Conservation (phyloP, 2,329 filamentous ascomycete species). For the Ceratocystis variospora region DNA sequence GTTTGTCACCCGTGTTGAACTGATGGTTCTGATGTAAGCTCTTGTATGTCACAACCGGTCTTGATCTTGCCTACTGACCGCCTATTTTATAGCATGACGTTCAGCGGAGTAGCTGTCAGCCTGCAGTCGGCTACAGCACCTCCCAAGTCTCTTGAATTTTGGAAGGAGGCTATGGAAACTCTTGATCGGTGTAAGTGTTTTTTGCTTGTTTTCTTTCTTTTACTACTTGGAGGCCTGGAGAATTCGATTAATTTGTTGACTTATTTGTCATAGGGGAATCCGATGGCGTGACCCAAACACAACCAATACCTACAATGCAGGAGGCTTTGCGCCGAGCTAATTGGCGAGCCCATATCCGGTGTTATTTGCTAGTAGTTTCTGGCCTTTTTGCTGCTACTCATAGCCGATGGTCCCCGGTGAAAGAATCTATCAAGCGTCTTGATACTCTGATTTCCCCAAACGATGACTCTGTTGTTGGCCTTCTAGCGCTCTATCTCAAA, state of each 20-base stretch:
- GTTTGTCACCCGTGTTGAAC: constrained; percentile 46
- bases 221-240: constrained; percentile 17
- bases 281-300: constrained; percentile 14
- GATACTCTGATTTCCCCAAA: constrained; percentile 31
- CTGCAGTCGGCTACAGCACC: constrained; percentile 28
- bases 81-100: constrained; percentile 33
- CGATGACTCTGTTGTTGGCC: constrained; percentile 30
- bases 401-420: constrained; percentile 55
- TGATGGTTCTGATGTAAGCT: constrained; percentile 42
- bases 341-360: constrained; percentile 53
- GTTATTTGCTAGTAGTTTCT: constrained; percentile 57
- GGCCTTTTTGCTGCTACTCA: constrained; percentile 56
- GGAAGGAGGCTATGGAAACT: constrained; percentile 32
- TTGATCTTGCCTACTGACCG: neutral
- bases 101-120: constrained; percentile 38
- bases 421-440: constrained; percentile 41
- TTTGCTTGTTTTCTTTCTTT: constrained; percentile 4
- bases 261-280: constrained; percentile 19
- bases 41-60: too few species aligned
- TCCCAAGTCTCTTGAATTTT: constrained; percentile 29
- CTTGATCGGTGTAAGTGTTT: constrained; percentile 34
- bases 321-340: constrained; percentile 44
- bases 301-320: constrained; percentile 28
- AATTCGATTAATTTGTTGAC: constrained; percentile 9
- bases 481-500: constrained; percentile 55